Evolutionary conservation across 2,329 filamentous ascomycete species (phyloP), one percentile per base, ranked within the genome.

Genomic region (Claviceps paspali): DNA sequence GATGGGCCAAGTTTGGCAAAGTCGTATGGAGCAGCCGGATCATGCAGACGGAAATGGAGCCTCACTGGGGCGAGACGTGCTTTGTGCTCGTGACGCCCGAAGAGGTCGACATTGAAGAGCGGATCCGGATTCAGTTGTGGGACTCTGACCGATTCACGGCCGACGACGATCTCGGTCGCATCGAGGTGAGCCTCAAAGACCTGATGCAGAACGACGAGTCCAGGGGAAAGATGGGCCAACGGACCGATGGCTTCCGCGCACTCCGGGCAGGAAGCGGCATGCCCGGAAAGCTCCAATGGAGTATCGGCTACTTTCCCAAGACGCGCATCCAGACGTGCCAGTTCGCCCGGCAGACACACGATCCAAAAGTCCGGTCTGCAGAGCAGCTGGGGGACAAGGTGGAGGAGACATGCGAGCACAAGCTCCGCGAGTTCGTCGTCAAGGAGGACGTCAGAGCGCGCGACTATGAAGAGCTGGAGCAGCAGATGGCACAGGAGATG

Each of bases 1-100:
- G 74, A 2, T 86, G 80, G 79, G 79, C 78, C 17, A 86, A 85
- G 50, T 84, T 84, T 50, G 79, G 79, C 73, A 34, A 63, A 79
- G 40, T 78, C 60, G 50, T 78, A 66, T 36, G 54, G 53, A 57
- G 57, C 36, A 84, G 79, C 0, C 68, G 80, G 34, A 68, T 85
- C 29, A 64, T 84, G 17, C 54, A 67, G 28, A 64, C 66, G 1
- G 75, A 82, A 33, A 77, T 82, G 62, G 62, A 79, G 22, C 81
- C 81, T 0, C 63, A 61, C 32, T 85, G 80, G 79, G 65, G 82
- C 24, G 81, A 86, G 52, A 79, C 73, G 35, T 70, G 70, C 17
- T 79, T 71, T 40, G 57, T 85, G n/a, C 60, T 82, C 1, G 78
- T 85, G 2, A 76, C 77, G 0, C 67, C 75, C 0, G 74, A 82